Percentiles rank a stretch among this genome's conserved stretches.
Evolutionary conservation across 2,329 filamentous ascomycete genomes (phyloP).

Genomic region (Aspergillus pseudoviridinutans): DNA sequence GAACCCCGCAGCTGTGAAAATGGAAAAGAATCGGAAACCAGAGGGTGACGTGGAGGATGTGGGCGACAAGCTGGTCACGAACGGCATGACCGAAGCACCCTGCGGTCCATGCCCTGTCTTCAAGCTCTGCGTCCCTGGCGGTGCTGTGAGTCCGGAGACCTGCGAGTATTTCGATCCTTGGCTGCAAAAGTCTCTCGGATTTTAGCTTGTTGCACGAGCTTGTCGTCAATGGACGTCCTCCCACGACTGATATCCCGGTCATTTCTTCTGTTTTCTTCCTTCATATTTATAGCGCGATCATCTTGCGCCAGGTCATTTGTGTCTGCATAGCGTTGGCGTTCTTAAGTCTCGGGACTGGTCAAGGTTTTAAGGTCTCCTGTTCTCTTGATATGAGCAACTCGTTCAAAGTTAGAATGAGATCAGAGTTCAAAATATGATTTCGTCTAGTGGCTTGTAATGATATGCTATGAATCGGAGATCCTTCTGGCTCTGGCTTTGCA

Average conservation of each 20-base stretch:
- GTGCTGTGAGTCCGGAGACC: conserved; percentile 81
- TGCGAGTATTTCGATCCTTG: conserved; percentile 91
- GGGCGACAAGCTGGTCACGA: conserved; percentile 50
- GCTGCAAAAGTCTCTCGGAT: conserved; percentile 51
- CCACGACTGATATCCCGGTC: conserved; percentile 1
- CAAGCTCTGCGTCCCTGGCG: conserved; percentile 84
- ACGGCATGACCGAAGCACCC: conserved; percentile 81
- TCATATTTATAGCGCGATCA: conserved; percentile 12
- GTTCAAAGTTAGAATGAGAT: background rate
- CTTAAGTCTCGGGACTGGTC: conserved; percentile 12
- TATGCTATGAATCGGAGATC: background rate
- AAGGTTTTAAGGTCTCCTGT: conserved; percentile 4
- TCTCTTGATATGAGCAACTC: conserved; percentile 5
- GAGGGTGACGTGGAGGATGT: conserved; percentile 23
- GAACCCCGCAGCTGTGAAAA: conserved; percentile 35
- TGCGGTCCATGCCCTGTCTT: conserved; percentile 93
- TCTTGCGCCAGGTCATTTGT: conserved; percentile 11
- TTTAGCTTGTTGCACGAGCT: conserved; percentile 18
- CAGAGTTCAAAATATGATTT: background rate
- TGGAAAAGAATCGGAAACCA: conserved; percentile 31
- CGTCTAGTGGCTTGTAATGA: background rate
- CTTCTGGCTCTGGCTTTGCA: background rate
- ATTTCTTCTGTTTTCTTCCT: conserved; percentile 3
- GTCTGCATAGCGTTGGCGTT: conserved; percentile 41
- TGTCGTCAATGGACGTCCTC: background rate